Evolutionary conservation across 768 basidiomycete species (phyloP).

Genomic region (Dentipellis sp.): DNA sequence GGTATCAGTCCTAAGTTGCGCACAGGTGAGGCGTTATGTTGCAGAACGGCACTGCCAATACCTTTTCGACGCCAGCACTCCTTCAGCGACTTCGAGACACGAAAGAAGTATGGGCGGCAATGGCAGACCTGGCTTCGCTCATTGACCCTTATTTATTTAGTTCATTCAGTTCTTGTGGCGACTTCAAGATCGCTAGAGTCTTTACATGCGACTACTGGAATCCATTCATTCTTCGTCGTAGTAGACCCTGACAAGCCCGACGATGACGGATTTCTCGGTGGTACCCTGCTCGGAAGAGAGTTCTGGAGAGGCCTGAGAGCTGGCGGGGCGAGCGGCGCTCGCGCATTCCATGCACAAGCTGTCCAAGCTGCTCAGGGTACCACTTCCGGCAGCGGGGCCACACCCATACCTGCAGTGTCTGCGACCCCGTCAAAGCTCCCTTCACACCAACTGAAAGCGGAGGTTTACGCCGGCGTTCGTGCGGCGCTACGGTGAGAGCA

Average conservation of each 20-base stretch:
- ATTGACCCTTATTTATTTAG: conserved; percentile 22
- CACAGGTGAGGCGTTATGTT: conserved; percentile 35
- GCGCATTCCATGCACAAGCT: conserved; percentile 38
- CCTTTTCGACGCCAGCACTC: conserved; percentile 31
- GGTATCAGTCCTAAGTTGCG: conserved; percentile 1
- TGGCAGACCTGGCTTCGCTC: not conserved
- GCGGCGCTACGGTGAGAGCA: conserved; percentile 7
- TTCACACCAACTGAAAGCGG: conserved; percentile 12
- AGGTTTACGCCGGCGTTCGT: conserved; percentile 13
- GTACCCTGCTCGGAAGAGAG: conserved; percentile 48
- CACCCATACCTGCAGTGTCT: not conserved
- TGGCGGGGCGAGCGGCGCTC: conserved; percentile 50
- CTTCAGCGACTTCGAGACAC: not conserved
- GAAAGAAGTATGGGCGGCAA: conserved; percentile 6
- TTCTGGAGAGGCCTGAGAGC: conserved; percentile 56
- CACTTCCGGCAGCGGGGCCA: not conserved
- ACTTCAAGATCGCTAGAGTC: conserved; percentile 47
- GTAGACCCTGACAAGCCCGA: conserved; percentile 40
- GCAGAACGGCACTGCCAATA: conserved; percentile 58
- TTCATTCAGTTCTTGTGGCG: conserved; percentile 35
- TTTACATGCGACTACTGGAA: conserved; percentile 36
- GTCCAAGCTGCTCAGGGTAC: conserved; percentile 1
- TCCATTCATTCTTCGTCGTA: conserved; percentile 55
- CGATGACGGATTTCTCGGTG: conserved; percentile 55
- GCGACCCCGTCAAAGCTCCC: conserved; percentile 5